A percentile compares a stretch with the other conserved stretches of the same genome.
These are phyloP conservation scores for Phialophora macrospora DNA, from an alignment of 2,329 filamentous ascomycete species.

Conservation along the genomic window DNA sequence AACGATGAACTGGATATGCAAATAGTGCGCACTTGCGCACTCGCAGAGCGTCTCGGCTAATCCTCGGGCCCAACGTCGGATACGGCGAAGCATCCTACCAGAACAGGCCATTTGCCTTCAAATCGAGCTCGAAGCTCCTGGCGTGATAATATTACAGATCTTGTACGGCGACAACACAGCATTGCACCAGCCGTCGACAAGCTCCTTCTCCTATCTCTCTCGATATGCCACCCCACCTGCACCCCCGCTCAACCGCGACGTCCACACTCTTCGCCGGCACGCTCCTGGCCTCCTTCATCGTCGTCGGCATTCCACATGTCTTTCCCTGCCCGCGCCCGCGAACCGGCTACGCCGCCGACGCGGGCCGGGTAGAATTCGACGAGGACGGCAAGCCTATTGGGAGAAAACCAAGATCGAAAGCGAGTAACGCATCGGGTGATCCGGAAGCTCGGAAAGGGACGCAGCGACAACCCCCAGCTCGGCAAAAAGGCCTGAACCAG, in stretches of 20 bases:
- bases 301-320: conserved; percentile 87
- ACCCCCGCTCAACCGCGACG: conserved; percentile 91
- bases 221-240: conserved; percentile 68
- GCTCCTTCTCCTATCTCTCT: background rate
- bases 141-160: background rate
- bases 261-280: conserved; percentile 95
- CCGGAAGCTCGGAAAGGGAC: conserved; percentile 16
- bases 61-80: background rate
- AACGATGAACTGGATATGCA: background rate
- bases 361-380: conserved; percentile 49
- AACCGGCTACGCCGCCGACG: conserved; percentile 76
- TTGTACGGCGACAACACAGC: background rate
- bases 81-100: background rate
- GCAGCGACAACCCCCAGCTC: conserved; percentile 9
- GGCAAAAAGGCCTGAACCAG: conserved; percentile 15
- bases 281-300: conserved; percentile 83
- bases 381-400: conserved; percentile 49
- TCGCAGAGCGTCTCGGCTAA: background rate
- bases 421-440: background rate
- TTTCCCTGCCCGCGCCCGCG: conserved; percentile 88
- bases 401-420: conserved; percentile 42
- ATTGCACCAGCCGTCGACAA: background rate
- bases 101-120: background rate
- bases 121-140: background rate
- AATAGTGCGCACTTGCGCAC: background rate